Conservation (phyloP, 2,329 filamentous ascomycete genomes). For the Cercospora sp. region DNA sequence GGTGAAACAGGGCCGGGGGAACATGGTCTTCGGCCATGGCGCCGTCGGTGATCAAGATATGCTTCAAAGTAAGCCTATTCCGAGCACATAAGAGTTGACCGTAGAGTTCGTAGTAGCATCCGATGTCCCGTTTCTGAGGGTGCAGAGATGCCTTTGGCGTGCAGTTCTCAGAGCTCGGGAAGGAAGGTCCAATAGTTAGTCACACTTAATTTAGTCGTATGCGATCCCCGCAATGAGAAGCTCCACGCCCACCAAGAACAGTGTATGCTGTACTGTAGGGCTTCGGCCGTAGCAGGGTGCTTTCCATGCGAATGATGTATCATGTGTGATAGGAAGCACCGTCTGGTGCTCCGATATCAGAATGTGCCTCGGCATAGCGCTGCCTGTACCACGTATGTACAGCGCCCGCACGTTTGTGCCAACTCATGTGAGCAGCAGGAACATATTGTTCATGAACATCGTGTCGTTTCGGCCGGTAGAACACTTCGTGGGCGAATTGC, state of each 20-base stretch:
- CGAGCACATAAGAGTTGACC: neutral
- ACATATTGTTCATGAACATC: neutral
- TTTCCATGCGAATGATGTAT: neutral
- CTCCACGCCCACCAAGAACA: neutral
- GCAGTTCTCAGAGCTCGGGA: neutral
- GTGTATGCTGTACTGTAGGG: neutral
- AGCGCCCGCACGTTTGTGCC: too few species aligned
- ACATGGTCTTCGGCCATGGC: too few species aligned
- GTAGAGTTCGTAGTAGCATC: neutral
- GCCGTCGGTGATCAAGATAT: neutral
- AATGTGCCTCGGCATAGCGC: neutral
- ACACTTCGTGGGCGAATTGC: neutral
- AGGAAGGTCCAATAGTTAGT: neutral
- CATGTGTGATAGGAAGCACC: too few species aligned
- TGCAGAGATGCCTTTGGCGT: neutral
- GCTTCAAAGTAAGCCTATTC: neutral
- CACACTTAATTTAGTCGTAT: neutral
- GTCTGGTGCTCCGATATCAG: neutral
- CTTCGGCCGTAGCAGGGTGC: neutral
- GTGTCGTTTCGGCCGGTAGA: neutral
- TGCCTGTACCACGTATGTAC: neutral
- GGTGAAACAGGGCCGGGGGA: neutral
- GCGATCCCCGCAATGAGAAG: neutral
- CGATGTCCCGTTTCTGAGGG: too few species aligned
- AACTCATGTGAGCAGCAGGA: neutral